Percentiles rank a stretch among this genome's conserved stretches.
These are phyloP conservation scores for Chlamydomonas incerta DNA, from an alignment of 139 green algal genomes.

Conservation along the genomic window DNA sequence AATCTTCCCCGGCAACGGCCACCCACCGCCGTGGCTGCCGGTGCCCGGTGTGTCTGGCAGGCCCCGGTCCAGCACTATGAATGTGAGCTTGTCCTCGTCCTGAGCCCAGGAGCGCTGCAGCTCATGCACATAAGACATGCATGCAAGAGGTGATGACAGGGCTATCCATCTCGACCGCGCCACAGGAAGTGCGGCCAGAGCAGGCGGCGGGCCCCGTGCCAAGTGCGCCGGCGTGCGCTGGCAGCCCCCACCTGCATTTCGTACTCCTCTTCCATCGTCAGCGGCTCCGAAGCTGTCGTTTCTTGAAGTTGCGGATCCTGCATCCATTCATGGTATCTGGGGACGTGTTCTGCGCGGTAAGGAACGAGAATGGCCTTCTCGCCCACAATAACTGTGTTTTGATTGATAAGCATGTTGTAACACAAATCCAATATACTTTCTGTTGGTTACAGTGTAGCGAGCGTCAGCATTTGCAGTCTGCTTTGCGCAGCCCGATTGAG, in stretches of 20 bases:
- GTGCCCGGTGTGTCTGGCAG: constrained; percentile 53
- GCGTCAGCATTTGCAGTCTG: too few species aligned
- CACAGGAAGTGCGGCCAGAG: too few species aligned
- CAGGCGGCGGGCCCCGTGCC: too few species aligned
- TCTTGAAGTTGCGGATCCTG: constrained; percentile 73
- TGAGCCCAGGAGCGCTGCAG: constrained; percentile 65
- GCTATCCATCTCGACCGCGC: too few species aligned
- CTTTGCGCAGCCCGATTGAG: too few species aligned
- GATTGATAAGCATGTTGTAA: constrained; percentile 84
- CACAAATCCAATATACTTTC: too few species aligned
- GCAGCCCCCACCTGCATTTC: constrained; percentile 73
- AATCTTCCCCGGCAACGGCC: too few species aligned
- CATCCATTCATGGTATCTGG: constrained; percentile 66
- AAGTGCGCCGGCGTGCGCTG: too few species aligned
- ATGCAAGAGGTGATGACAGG: too few species aligned
- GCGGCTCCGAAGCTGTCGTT: constrained; percentile 81
- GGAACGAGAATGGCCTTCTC: constrained; percentile 74
- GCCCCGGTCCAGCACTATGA: constrained; percentile 80
- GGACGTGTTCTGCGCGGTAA: constrained; percentile 82
- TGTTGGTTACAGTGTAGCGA: too few species aligned
- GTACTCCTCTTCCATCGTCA: constrained; percentile 83
- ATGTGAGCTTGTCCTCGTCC: constrained; percentile 86
- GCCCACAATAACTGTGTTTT: constrained; percentile 68
- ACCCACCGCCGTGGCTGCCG: constrained; percentile 48
- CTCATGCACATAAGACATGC: too few species aligned